These are phyloP conservation scores for Candida frijolesensis DNA, from an alignment of 1,139 yeast genomes.

Conservation along the genomic window DNA sequence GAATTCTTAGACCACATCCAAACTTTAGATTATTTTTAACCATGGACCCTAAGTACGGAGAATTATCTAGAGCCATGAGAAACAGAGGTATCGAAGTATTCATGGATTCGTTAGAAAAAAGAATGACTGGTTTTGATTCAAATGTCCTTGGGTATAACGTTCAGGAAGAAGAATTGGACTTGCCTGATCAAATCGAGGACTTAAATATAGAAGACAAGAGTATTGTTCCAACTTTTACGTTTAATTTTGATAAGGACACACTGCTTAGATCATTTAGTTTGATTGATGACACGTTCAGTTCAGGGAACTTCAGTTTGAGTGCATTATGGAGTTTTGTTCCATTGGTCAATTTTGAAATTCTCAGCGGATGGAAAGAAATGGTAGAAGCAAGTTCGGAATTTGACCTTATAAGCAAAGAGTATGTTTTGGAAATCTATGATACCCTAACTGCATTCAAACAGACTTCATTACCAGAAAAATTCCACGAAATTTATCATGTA, in stretches of 20 bases:
- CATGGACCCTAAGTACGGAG: conserved; percentile 91
- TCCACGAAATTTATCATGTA: conserved; percentile 8
- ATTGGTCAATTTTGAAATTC: conserved; percentile 21
- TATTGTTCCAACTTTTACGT: conserved; percentile 22
- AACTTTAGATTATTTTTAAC: conserved; percentile 86
- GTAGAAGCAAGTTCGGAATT: conserved; percentile 20
- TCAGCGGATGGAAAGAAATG: conserved; percentile 20
- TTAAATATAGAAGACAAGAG: conserved; percentile 16
- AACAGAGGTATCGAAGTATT: conserved; percentile 92
- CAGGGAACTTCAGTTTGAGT: conserved; percentile 12
- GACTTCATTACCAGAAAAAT: conserved; percentile 13
- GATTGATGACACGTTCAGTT: conserved; percentile 27
- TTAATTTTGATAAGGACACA: conserved; percentile 25
- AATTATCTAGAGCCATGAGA: conserved; percentile 96
- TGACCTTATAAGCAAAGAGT: conserved; percentile 10
- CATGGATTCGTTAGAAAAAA: conserved; percentile 51
- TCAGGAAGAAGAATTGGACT: conserved; percentile 12
- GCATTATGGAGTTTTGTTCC: conserved; percentile 33
- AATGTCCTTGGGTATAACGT: conserved; percentile 20
- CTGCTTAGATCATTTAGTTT: conserved; percentile 26
- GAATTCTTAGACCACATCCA: conserved; percentile 78
- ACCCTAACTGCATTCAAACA: conserved; percentile 18
- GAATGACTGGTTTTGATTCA: conserved; percentile 60
- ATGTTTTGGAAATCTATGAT: conserved; percentile 12
- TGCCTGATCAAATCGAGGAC: conserved; percentile 18